phyloP scores from a whole-genome alignment of 2,329 filamentous ascomycete species.

The Fusarium tricinctum region DNA sequence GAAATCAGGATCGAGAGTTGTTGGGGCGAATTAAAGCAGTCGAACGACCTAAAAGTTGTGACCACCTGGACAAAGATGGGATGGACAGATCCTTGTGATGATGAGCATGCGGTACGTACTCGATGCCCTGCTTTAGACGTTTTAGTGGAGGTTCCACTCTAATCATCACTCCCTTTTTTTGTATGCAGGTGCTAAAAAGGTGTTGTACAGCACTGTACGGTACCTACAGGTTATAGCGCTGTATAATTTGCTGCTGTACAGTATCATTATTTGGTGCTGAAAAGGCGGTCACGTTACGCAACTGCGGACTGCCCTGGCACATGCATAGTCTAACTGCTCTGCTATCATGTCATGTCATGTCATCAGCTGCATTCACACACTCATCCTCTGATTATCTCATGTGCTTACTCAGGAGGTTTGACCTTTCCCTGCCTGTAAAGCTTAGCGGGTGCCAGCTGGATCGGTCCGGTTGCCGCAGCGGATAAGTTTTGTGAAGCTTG shows the following conservation, averaged over 20 bases:
- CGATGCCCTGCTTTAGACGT: background rate
- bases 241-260: slow-evolving; percentile 21
- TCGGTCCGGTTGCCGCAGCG: slow-evolving; percentile 30
- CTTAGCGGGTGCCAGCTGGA: slow-evolving; percentile 21
- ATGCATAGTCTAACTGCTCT: background rate
- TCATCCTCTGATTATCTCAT: background rate
- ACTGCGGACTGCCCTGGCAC: slow-evolving; percentile 11
- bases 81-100: slow-evolving; percentile 43
- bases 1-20: slow-evolving; percentile 28
- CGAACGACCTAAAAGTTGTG: slow-evolving; percentile 47
- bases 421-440: background rate
- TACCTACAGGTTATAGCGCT: background rate
- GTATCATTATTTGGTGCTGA: slow-evolving; percentile 16
- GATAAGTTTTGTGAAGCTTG: slow-evolving; percentile 36
- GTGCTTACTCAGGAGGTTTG: slow-evolving; percentile 4
- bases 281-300: slow-evolving; percentile 32
- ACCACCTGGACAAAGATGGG: slow-evolving; percentile 45
- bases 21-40: slow-evolving; percentile 43
- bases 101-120: slow-evolving; percentile 41
- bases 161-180: slow-evolving; percentile 24
- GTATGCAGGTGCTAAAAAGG: slow-evolving; percentile 19
- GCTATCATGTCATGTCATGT: slow-evolving; percentile 3
- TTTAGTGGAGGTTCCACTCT: slow-evolving; percentile 23
- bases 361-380: slow-evolving; percentile 1
- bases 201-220: background rate